Base-by-base conservation (phyloP, 1,139 yeast species). In the Debaryomyces psychrophilus region DNA sequence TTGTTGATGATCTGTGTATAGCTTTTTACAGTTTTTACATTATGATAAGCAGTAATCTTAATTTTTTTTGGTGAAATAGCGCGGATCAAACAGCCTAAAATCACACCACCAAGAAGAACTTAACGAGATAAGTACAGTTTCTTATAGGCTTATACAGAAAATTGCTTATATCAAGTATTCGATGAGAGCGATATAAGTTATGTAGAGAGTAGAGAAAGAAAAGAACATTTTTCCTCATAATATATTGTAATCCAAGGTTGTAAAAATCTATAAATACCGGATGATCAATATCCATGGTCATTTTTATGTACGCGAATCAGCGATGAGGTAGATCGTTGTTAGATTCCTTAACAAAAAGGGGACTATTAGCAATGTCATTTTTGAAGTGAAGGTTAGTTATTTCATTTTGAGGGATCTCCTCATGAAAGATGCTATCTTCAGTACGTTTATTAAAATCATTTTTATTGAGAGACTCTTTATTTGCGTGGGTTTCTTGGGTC, bases 351-450 rank as follows among this genome's bases (percentile, higher is more conserved):
- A 41, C 34, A 44, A 50, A 49, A 34, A 49, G 36, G 14, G 49
- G 44, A 25, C 48, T 48, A 23, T 41, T 45, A 8, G 44, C 41
- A 8, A 48, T 48, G 3, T 45, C 48, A n/a, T 39, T 12, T 36
- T 41, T 42, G 37, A 48, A 43, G 31, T 48, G 44, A 23, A 48
- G 41, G 8, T 37, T 25, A 12, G 4, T 12, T 36, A 26, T 39
- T 29, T 35, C 48, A 11, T 15, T 23, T 14, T 41, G 33, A 8
- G 15, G 42, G 8, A 7, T 8, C 2, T 25, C 38, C 17, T 20
- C 39, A 5, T 25, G 36, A 14, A 20, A 36, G 11, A 17, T 12
- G 11, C 20, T 11, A 14, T 8, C 20, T 8, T 29, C 18, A 2
- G 17, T 29, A 3, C 20, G 7, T 14, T 6, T 29, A 29, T 12